These are phyloP conservation scores for Tylopilus plumbeoviolaceoides DNA, from an alignment of 768 basidiomycete genomes.

Conservation along the genomic window DNA sequence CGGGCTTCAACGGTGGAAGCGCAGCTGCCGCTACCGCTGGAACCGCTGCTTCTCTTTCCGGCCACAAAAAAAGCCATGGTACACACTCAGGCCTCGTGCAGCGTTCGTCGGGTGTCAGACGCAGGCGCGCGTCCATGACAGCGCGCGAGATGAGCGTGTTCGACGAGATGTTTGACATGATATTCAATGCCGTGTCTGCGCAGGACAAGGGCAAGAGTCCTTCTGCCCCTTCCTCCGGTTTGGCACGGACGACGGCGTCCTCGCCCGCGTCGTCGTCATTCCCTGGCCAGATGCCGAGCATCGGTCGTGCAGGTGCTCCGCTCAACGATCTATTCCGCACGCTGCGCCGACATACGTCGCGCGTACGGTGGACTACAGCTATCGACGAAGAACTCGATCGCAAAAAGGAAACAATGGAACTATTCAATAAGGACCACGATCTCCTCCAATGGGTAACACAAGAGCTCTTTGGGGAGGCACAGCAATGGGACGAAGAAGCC, in stretches of 20 bases:
- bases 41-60: not conserved
- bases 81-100: not conserved
- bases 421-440: slow-evolving; percentile 63
- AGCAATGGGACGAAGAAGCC: slow-evolving; percentile 46
- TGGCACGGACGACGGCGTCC: not conserved
- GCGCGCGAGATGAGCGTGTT: slow-evolving; percentile 63
- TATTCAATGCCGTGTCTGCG: slow-evolving; percentile 53
- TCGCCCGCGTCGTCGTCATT: not conserved
- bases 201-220: slow-evolving; percentile 14
- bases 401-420: slow-evolving; percentile 70
- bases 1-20: slow-evolving; percentile 6
- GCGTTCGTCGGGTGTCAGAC: slow-evolving; percentile 10
- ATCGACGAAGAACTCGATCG: slow-evolving; percentile 56
- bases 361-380: slow-evolving; percentile 47
- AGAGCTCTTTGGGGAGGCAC: slow-evolving; percentile 63
- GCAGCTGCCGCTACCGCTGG: not conserved
- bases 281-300: slow-evolving; percentile 11
- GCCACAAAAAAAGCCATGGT: not conserved
- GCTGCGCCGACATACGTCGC: slow-evolving; percentile 49
- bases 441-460: slow-evolving; percentile 70
- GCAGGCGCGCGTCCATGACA: slow-evolving; percentile 58
- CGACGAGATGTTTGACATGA: slow-evolving; percentile 69
- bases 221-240: not conserved
- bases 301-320: slow-evolving; percentile 12
- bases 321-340: slow-evolving; percentile 52